Evolutionary conservation across 2,329 filamentous ascomycete genomes (phyloP).

Genomic region (Leptodontidium sp.): DNA sequence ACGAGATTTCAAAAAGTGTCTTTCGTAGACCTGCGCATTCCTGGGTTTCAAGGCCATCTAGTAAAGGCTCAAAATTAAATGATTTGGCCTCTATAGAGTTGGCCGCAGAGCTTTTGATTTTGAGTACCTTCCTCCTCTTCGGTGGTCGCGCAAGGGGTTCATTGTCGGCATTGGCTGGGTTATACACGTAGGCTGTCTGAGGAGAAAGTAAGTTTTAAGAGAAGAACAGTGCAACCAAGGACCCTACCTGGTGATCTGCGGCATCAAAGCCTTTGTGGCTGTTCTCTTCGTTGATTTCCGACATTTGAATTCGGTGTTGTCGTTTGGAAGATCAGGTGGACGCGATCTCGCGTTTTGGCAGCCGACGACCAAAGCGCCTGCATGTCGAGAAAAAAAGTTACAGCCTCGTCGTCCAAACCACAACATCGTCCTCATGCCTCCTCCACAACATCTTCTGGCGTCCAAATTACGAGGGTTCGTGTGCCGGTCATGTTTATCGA

Average conservation of each 20-base stretch:
- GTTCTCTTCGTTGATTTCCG: constrained; percentile 39
- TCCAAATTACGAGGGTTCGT: constrained; percentile 44
- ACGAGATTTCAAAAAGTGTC: constrained; percentile 67
- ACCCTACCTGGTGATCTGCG: constrained; percentile 46
- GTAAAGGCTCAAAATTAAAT: constrained; percentile 57
- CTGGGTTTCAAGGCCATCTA: constrained; percentile 61
- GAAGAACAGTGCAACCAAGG: neutral
- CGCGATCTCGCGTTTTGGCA: constrained; percentile 21
- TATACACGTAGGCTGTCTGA: constrained; percentile 51
- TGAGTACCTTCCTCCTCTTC: constrained; percentile 49
- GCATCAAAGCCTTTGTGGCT: constrained; percentile 43
- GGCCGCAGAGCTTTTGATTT: constrained; percentile 30
- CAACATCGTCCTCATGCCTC: constrained; percentile 44
- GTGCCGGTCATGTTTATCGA: constrained; percentile 46
- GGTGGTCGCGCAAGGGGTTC: constrained; percentile 43
- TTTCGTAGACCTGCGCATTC: constrained; percentile 62
- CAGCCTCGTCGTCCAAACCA: constrained; percentile 24
- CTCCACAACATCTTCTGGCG: constrained; percentile 40
- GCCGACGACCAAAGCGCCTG: constrained; percentile 32
- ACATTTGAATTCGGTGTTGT: constrained; percentile 40
- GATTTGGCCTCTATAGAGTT: constrained; percentile 15
- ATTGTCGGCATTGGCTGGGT: constrained; percentile 35
- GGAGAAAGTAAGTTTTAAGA: constrained; percentile 15
- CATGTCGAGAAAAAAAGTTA: constrained; percentile 16
- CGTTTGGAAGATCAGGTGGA: constrained; percentile 1